Conservation (phyloP, 345 rosid species). For the Noccaea caerulescens region DNA sequence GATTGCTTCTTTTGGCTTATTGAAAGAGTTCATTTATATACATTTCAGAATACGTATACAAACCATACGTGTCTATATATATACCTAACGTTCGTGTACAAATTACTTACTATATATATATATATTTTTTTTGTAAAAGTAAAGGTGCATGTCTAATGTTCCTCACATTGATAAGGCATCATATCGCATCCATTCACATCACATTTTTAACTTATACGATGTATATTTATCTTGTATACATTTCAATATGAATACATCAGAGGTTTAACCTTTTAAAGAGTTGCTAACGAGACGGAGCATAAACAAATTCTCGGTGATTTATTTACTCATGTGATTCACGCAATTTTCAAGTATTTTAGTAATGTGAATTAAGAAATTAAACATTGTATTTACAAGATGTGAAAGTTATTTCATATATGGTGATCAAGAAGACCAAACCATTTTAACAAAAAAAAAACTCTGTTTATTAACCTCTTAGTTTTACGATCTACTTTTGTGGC, state of each 20-base stretch:
- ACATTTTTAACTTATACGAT: constrained; percentile 2
- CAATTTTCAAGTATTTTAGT: constrained; percentile 3
- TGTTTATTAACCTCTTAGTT: neutral
- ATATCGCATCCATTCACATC: neutral
- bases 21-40: neutral
- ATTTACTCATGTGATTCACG: constrained; percentile 5
- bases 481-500: neutral
- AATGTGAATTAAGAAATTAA: neutral
- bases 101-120: neutral
- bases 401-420: neutral
- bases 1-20: constrained; percentile 6
- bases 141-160: constrained; percentile 9
- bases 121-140: neutral
- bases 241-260: constrained; percentile 4
- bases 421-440: neutral
- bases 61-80: neutral
- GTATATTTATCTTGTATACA: neutral
- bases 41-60: neutral
- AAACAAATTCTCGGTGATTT: constrained; percentile 4
- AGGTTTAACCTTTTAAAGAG: neutral
- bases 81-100: constrained; percentile 13
- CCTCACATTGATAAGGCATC: neutral
- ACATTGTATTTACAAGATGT: neutral
- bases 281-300: constrained; percentile 1
- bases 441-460: neutral